Evolutionary conservation across 2,329 filamentous ascomycete species (phyloP), one percentile per base, ranked within the genome.

Genomic region (Lasiodiplodia citricola): DNA sequence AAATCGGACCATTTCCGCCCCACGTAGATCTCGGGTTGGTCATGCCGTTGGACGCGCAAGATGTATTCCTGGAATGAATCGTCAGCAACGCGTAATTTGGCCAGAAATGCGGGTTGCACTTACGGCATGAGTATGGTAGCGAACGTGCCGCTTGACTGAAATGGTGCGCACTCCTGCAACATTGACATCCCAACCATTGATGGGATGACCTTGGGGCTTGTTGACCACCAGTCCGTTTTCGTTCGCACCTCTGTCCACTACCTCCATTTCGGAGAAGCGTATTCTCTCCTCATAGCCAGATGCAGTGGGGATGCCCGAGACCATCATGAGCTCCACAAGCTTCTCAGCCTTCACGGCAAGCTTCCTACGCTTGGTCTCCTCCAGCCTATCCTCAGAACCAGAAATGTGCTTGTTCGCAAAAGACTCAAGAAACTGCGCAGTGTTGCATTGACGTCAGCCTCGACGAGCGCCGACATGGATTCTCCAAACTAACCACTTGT

Each of bases 271-370:
- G 1, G 94, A 93, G 78, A 99, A 99, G 63, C 94, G 89, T 76
- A 99, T 97, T 69, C 96, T 89, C 83, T 99, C 96, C 81, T 99
- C 96, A 78, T 98, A 99, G 2, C 96, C 96, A 4, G 94, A 97
- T 4, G 96, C 94, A 0, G 96, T 99, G 41, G 92, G 93, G 69
- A 99, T 91, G 47, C 96, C 96, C 8, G 95, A 98, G 10, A 99
- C 96, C 94, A 99, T 97, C 96, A 99, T 99, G 70, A 99, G 85
- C 84, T 99, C 96, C 13, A 99, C 93, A 69, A 99, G 84, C 83
- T 99, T 99, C 79, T 96, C 91, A 58, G 92, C 93, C 86, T 99
- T 99, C 74, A 91, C 86, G 3, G 96, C 95, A 72, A 99, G 83
- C 80, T 99, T 99, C 72, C 90, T 87, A 69, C 96, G 88, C 84